Evolutionary conservation across 352 stramenopile species (phyloP), one percentile per base, ranked within the genome.

Genomic region (Globisporangium megalacanthum): DNA sequence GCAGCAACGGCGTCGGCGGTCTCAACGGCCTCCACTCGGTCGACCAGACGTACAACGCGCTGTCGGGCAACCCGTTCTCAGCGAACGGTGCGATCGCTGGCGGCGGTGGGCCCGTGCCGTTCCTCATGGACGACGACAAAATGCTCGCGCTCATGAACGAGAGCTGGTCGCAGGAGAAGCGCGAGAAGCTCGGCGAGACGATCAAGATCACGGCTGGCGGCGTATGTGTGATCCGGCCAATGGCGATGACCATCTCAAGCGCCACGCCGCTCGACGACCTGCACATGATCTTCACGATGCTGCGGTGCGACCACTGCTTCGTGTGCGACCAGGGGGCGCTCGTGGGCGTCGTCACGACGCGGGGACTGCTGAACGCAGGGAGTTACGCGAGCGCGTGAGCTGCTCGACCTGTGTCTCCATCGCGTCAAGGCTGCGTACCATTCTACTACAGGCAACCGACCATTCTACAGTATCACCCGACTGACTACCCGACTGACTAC

Each of bases 241-340:
- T 89, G 68, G 82, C 79, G 14, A 84, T 92, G 67, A 95, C 80
- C 9, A 86, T 92, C 42, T 91, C 83, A 14, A 92, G 70, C 39
- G 80, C 70, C 46, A 96, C 85, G 29, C 70, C 85, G 25, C 69
- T 95, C 37, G 83, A 96, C 52, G 84, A 93, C 48, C 65, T 96
- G 6, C 87, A 96, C 70, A 90, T 96, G 72, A 91, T 96, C 58
- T 96, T 96, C 72, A 93, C 85, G 17, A 96, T 96, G 87, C 69
- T 96, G 39, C 83, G 86, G 0, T 95, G 83, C 58, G 81, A 90
- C 56, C 83, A 93, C 59, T 90, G 86, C 61, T 95, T 94, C 52
- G 83, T 96, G 37, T 95, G 85, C 39, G 81, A 92, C 56, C 85
- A 94, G 39, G 87, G 87, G 31, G 77, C 86, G 56, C 64, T 96